Evolutionary conservation across 441 rosid genomes (phyloP).

Genomic region (Eutrema salsugineum): DNA sequence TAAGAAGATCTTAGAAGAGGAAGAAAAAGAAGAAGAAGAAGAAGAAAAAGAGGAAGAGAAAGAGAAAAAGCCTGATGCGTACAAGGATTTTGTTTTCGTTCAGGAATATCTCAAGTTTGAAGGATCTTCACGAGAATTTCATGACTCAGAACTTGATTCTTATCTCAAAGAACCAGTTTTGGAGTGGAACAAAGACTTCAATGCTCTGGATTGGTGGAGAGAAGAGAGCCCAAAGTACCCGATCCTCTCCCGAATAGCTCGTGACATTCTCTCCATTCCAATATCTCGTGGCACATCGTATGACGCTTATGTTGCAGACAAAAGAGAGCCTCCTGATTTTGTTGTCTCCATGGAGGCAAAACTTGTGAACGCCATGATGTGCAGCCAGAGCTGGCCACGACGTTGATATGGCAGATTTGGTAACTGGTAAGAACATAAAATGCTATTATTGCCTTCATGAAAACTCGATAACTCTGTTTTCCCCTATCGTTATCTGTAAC

Average conservation of each 20-base stretch:
- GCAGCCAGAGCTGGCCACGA: neutral
- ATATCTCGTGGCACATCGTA: neutral
- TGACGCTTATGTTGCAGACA: neutral
- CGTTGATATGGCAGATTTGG: neutral
- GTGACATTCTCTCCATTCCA: neutral
- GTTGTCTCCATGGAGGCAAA: neutral
- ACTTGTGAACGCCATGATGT: neutral
- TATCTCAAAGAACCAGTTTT: neutral
- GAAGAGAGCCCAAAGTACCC: neutral
- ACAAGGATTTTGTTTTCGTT: neutral
- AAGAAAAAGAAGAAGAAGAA: neutral
- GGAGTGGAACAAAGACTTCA: neutral
- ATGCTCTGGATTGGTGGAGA: neutral
- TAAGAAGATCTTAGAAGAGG: neutral
- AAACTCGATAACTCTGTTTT: neutral
- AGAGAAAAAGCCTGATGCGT: neutral
- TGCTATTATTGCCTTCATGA: neutral
- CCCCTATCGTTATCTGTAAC: neutral
- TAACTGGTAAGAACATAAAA: neutral
- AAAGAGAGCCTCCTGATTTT: neutral
- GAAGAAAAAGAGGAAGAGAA: neutral
- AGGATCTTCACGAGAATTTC: neutral
- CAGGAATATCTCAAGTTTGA: slow-evolving; percentile 2
- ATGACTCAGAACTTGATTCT: neutral
- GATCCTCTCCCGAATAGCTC: neutral